Evolutionary conservation across 805 yeast genomes (phyloP).

Genomic region (Komagataella pseudopastoris): DNA sequence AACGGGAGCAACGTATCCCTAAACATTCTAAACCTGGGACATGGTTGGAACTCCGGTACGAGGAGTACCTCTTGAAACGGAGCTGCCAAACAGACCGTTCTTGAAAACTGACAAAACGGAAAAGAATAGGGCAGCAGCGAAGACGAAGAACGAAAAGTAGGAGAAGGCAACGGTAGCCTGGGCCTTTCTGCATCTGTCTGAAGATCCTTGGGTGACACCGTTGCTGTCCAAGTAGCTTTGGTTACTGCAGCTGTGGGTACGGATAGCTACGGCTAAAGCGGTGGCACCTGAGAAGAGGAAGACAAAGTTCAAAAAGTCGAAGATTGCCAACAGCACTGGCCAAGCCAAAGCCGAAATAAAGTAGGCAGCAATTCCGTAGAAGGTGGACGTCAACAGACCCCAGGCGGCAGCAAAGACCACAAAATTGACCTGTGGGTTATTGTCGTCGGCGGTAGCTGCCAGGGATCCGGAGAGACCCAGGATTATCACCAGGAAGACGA

Average conservation of each 20-base stretch:
- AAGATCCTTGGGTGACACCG: conserved; percentile 59
- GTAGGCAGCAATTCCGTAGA: conserved; percentile 71
- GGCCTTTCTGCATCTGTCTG: conserved; percentile 87
- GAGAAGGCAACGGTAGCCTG: conserved; percentile 77
- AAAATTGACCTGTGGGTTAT: conserved; percentile 76
- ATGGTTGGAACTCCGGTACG: conserved; percentile 84
- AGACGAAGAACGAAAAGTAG: conserved; percentile 71
- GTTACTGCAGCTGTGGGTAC: conserved; percentile 79
- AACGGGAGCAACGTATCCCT: background rate
- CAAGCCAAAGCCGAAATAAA: conserved; percentile 72
- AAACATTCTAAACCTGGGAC: conserved; percentile 57
- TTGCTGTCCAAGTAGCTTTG: conserved; percentile 47
- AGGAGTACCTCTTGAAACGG: conserved; percentile 33
- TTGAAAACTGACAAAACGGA: conserved; percentile 36
- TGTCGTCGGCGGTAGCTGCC: conserved; percentile 40
- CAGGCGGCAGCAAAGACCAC: conserved; percentile 80
- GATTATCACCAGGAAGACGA: conserved; percentile 61
- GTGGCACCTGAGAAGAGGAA: conserved; percentile 93
- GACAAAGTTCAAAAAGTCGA: conserved; percentile 81
- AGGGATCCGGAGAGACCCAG: conserved; percentile 88
- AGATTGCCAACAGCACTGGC: conserved; percentile 61
- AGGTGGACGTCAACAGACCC: conserved; percentile 65
- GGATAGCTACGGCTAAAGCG: conserved; percentile 83
- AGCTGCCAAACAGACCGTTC: conserved; percentile 45
- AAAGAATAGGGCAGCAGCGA: conserved; percentile 48